Conservation (phyloP, 495 filamentous ascomycete genomes). For the Lasiosphaeria ovina region DNA sequence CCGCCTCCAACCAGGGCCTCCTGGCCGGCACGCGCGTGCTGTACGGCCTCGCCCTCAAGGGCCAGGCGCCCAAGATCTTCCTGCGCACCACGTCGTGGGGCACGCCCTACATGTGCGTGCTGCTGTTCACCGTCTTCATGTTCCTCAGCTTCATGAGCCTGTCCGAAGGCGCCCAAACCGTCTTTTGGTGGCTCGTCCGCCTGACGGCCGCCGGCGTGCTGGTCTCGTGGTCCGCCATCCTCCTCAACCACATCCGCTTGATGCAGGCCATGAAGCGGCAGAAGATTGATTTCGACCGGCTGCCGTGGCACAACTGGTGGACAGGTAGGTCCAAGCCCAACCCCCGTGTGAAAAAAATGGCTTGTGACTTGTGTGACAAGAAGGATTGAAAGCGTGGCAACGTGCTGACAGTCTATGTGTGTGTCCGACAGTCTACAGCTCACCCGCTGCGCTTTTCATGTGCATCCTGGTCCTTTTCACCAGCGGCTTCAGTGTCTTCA, state of each 20-base stretch:
- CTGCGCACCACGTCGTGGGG: constrained; percentile 59
- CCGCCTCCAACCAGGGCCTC: constrained; percentile 62
- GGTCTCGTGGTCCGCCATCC: constrained; percentile 52
- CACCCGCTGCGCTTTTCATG: constrained; percentile 41
- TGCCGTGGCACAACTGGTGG: constrained; percentile 50
- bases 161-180: constrained; percentile 53
- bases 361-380: neutral
- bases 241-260: constrained; percentile 48
- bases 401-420: too few relatives aligned
- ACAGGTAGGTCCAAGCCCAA: constrained; percentile 24
- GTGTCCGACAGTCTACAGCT: constrained; percentile 26
- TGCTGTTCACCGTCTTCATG: constrained; percentile 51
- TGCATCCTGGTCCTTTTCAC: constrained; percentile 49
- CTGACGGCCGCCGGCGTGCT: constrained; percentile 55
- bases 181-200: constrained; percentile 61
- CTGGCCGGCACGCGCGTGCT: constrained; percentile 61
- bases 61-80: constrained; percentile 56
- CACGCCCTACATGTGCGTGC: constrained; percentile 58
- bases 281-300: constrained; percentile 31
- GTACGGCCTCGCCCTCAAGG: constrained; percentile 60
- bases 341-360: neutral
- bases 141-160: constrained; percentile 60
- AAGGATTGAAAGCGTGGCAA: too few relatives aligned
- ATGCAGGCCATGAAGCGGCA: constrained; percentile 42
- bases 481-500: constrained; percentile 48